Base-by-base conservation (phyloP, 108 stramenopile species). In the Discostella pseudostelligera region DNA sequence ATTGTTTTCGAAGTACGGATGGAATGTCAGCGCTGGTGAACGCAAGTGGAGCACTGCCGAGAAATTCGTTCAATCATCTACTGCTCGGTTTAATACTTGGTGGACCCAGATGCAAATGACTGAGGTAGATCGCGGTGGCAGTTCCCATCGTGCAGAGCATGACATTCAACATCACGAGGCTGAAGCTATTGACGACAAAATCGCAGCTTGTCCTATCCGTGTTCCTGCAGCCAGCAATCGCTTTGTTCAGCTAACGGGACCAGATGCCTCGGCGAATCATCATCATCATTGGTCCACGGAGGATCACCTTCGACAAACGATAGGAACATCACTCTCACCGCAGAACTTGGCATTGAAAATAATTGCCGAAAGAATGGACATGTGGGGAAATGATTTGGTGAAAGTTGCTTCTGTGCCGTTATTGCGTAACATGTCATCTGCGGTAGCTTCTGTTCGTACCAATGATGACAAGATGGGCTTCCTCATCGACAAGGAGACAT, bases 321-420 rank as follows among this genome's bases (percentile, higher is more conserved):
- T 54, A 9, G 72, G 64, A 13, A 49, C 51, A 37, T 67, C 67
- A 19, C 47, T 76, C 8, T 42, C 74, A 42, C 59, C 74, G 17
- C 74, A 76, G 49, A 67, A 67, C 19, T 44, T 76, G 7, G 74
- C 74, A 56, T 28, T 76, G 26, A 67, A 43, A n/a, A 43, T 63
- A 12, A 51, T 76, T n/a, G 60, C 67, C 13, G 67, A 68, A 45
- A 58, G 74, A 21, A 49, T 76, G 11, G 67, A 76, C 62, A 35
- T 46, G 12, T 76, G 74, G 74, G 74, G 67, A 56, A 17, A 39
- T 19, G 24, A n/a, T 22, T 49, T 49, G 40, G 59, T 66, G 11
- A 60, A 66, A 39, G 37, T 16, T 25, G 53, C 50, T 39, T 35
- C 57, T 22, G 36, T 48, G 37, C 0, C 47, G 19, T 39, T 59